These are phyloP conservation scores for Backusella circina DNA, from an alignment of 192 early-diverging fungal genomes.

Conservation along the genomic window DNA sequence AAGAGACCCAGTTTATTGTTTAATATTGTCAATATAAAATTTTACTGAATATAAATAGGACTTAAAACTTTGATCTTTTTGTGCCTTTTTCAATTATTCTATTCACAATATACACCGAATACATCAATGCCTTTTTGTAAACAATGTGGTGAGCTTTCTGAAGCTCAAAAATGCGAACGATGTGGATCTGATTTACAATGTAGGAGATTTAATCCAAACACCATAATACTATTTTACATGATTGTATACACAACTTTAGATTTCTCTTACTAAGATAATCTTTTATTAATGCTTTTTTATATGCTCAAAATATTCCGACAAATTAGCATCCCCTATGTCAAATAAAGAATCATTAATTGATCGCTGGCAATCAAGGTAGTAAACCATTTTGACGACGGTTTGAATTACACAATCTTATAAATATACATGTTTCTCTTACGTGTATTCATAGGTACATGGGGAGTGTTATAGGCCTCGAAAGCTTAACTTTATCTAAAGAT, in stretches of 20 bases:
- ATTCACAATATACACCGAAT: neutral
- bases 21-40: neutral
- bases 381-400: neutral
- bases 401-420: neutral
- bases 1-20: neutral
- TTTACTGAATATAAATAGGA: neutral
- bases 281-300: neutral
- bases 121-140: slow-evolving; percentile 4
- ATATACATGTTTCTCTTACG: neutral
- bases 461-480: slow-evolving; percentile 10
- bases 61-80: neutral
- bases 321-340: neutral
- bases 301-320: neutral
- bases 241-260: neutral
- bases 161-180: neutral
- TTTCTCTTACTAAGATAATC: neutral
- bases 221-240: neutral
- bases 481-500: neutral
- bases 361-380: slow-evolving; percentile 28
- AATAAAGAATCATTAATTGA: slow-evolving; percentile 10
- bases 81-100: neutral
- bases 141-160: slow-evolving; percentile 3
- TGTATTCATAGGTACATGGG: slow-evolving; percentile 7
- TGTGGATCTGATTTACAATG: slow-evolving; percentile 4
- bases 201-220: neutral